Evolutionary conservation across 352 stramenopile genomes (phyloP), one percentile per base, ranked within the genome.

Genomic region (Proteromonas lacertae): DNA sequence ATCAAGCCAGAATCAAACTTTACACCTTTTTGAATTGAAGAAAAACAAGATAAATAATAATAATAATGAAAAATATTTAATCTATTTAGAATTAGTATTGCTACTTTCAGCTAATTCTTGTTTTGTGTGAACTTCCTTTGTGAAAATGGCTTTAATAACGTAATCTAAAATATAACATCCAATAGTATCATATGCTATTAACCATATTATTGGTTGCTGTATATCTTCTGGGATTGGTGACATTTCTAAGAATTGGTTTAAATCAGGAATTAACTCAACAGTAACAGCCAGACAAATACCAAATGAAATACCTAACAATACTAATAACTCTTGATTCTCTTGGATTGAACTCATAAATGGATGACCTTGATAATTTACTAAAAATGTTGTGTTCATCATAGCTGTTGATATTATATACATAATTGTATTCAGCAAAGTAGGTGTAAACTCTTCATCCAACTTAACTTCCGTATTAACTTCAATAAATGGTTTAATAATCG

Each of bases 271-370:
- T 22, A 48, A 52, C 40, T 71, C 59, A 24, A 50, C 66, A n/a
- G 63, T 60, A 56, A 65, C 68, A 54, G 70, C 60, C 45, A 74
- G 69, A 16, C 59, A 64, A 30, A 73, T 46, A 31, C 62, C 66
- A 35, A 80, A 69, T 7, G 62, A 70, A 6, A 53, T 49, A 7
- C 64, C 42, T 50, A 96, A 42, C 72, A 59, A 68, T 75, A 59
- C 72, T 18, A 94, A 59, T 18, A 96, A 54, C 10, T 76, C 66
- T 8, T 71, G 71, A 52, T 99, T 97, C 46, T 99, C n/a, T n/a
- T n/a, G n/a, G n/a, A n/a, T n/a, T n/a, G n/a, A n/a, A n/a, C n/a
- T 80, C 71, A 93, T 92, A 62, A 93, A 97, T 29, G 84, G 87
- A 37, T 75, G 63, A 13, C 87, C 87, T 53, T 79, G 72, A 64